Percentiles rank a stretch among this genome's conserved stretches.
phyloP scores from a whole-genome alignment of 768 basidiomycete genomes.

The Boletus rubescentipes region DNA sequence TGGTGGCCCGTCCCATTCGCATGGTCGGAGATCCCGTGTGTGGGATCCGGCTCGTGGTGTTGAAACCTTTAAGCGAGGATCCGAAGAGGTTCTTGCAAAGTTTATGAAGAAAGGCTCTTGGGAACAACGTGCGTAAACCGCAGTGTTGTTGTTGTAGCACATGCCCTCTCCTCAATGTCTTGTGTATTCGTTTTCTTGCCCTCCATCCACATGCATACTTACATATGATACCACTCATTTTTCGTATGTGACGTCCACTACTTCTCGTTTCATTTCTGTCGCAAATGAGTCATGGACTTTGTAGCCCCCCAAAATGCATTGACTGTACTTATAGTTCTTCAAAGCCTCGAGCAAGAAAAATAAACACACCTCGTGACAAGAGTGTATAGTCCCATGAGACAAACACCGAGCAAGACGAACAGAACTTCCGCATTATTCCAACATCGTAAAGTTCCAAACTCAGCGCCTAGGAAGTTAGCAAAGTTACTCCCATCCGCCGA shows the following conservation, averaged over 20 bases:
- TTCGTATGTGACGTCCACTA: not conserved
- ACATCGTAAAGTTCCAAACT: not conserved
- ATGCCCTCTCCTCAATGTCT: not conserved
- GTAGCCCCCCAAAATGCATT: not conserved
- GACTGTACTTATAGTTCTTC: not conserved
- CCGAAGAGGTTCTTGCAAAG: conserved; percentile 81
- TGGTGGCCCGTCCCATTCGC: conserved; percentile 35
- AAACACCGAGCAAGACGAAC: too few species aligned
- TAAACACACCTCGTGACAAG: not conserved
- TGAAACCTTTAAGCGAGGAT: conserved; percentile 82
- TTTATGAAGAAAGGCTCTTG: conserved; percentile 80
- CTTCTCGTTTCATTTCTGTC: not conserved
- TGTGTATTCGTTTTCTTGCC: not conserved
- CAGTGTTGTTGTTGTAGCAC: not conserved
- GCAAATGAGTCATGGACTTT: not conserved
- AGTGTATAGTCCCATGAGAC: not conserved
- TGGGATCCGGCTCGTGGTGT: conserved; percentile 88
- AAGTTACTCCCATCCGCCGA: too few species aligned
- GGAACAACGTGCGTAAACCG: conserved; percentile 45
- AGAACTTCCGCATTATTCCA: too few species aligned
- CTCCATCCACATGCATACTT: not conserved
- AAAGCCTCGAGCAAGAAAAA: not conserved
- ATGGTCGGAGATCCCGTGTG: conserved; percentile 53
- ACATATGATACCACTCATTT: not conserved
- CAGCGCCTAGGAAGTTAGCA: too few species aligned